A percentile compares a stretch with the other conserved stretches of the same genome.
phyloP scores from a whole-genome alignment of 2,329 filamentous ascomycete species.

The Penicillium sp. region DNA sequence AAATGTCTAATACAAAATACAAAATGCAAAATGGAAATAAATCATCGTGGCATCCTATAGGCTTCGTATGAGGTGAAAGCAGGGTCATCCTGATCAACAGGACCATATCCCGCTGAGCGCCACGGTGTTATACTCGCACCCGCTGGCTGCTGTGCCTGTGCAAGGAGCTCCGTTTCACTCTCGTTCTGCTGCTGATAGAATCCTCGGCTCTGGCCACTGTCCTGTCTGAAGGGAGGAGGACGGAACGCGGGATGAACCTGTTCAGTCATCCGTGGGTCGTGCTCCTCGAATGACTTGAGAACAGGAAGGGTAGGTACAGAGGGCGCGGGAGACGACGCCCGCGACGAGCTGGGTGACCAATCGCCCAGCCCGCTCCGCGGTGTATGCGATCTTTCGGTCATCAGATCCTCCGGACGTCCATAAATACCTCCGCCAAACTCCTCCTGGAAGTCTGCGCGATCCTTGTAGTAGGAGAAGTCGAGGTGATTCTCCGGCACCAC shows the following conservation, averaged over 20 bases:
- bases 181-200: slow-evolving; percentile 45
- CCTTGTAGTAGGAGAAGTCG: slow-evolving; percentile 91
- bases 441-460: slow-evolving; percentile 83
- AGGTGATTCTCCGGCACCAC: slow-evolving; percentile 84
- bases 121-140: slow-evolving; percentile 37
- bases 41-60: slow-evolving; percentile 34
- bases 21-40: slow-evolving; percentile 1
- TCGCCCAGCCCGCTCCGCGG: slow-evolving; percentile 44
- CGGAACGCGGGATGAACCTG: slow-evolving; percentile 45
- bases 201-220: slow-evolving; percentile 29
- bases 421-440: slow-evolving; percentile 78
- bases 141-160: slow-evolving; percentile 40
- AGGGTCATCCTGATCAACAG: slow-evolving; percentile 42
- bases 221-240: slow-evolving; percentile 32
- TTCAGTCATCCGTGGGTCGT: slow-evolving; percentile 29
- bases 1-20: slow-evolving; percentile 12
- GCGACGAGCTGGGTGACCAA: slow-evolving; percentile 46
- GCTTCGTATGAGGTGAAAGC: slow-evolving; percentile 41
- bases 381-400: slow-evolving; percentile 51
- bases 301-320: slow-evolving; percentile 39
- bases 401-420: slow-evolving; percentile 50
- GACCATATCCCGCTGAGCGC: slow-evolving; percentile 43
- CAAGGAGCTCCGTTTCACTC: slow-evolving; percentile 45
- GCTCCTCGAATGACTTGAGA: slow-evolving; percentile 33
- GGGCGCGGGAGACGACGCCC: slow-evolving; percentile 46